A percentile compares a stretch with the other conserved stretches of the same genome.
Evolutionary conservation across 352 stramenopile genomes (phyloP).

Genomic region (Hyaloperonospora brassicae): DNA sequence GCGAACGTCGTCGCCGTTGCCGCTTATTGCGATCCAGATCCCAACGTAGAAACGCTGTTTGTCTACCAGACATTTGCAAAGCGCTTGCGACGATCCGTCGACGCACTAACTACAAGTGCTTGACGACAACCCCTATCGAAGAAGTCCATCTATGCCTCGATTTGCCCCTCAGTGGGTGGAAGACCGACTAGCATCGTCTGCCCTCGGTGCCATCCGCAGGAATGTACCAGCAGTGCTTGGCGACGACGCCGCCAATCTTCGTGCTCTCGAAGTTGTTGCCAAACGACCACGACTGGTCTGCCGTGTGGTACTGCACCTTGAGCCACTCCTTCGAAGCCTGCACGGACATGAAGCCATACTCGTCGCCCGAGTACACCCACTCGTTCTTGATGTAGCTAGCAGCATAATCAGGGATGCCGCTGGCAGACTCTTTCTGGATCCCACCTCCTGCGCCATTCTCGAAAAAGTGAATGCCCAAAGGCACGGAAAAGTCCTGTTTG

Average conservation of each 20-base stretch:
- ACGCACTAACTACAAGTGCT: too few relatives aligned
- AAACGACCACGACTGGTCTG: slow-evolving; percentile 10
- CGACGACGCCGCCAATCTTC: slow-evolving; percentile 10
- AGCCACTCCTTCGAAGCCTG: slow-evolving; percentile 14
- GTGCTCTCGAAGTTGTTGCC: slow-evolving; percentile 8
- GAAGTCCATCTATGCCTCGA: too few relatives aligned
- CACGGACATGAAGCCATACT: slow-evolving; percentile 18
- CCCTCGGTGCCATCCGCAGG: slow-evolving; percentile 12
- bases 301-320: slow-evolving; percentile 19
- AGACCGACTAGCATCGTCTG: slow-evolving; percentile 7
- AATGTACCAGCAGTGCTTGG: slow-evolving; percentile 21
- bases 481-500: slow-evolving; percentile 16
- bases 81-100: too few relatives aligned
- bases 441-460: slow-evolving; percentile 18
- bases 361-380: slow-evolving; percentile 11
- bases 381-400: slow-evolving; percentile 9
- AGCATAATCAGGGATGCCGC: slow-evolving; percentile 14
- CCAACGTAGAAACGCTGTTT: too few relatives aligned
- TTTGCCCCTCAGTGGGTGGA: neutral
- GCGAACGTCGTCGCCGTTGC: too few relatives aligned
- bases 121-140: too few relatives aligned
- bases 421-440: slow-evolving; percentile 16
- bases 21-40: too few relatives aligned
- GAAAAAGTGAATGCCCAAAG: slow-evolving; percentile 14
- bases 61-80: too few relatives aligned